Conservation (phyloP, 257 asterid species). For the Fraxinus americana region DNA sequence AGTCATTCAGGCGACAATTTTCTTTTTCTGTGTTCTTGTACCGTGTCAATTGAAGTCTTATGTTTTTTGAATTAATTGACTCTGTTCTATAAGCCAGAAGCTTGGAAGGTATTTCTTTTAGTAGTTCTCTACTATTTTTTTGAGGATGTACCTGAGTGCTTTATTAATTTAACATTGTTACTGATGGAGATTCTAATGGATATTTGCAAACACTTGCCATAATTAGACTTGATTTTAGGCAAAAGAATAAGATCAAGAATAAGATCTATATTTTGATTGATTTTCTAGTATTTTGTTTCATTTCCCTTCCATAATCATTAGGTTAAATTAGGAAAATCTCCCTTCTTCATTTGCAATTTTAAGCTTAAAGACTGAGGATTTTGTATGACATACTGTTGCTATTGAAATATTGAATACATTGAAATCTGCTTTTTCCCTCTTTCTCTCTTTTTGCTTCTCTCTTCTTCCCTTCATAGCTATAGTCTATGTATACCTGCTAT, state of each 20-base stretch:
- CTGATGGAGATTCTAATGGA: not conserved
- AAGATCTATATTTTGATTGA: not conserved
- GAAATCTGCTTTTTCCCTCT: not conserved
- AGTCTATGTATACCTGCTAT: not conserved
- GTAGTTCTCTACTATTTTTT: constrained; percentile 14
- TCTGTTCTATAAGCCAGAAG: not conserved
- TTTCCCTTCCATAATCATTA: not conserved
- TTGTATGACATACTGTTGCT: not conserved
- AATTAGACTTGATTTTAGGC: not conserved
- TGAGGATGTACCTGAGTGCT: constrained; percentile 7
- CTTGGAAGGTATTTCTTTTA: constrained; percentile 1
- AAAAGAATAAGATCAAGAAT: too few relatives aligned
- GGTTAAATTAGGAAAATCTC: not conserved
- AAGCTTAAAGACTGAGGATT: not conserved
- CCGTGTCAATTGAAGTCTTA: not conserved
- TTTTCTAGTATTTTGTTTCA: not conserved
- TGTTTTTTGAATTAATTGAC: constrained; percentile 2
- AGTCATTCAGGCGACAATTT: not conserved
- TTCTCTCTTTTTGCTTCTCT: not conserved
- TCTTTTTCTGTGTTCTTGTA: not conserved
- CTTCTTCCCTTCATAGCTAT: not conserved
- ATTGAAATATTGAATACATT: not conserved
- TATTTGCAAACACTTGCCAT: not conserved
- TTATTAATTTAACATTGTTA: constrained; percentile 18
- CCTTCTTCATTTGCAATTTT: not conserved